phyloP scores from a whole-genome alignment of 331 rosid species.

The Malus hybrid region DNA sequence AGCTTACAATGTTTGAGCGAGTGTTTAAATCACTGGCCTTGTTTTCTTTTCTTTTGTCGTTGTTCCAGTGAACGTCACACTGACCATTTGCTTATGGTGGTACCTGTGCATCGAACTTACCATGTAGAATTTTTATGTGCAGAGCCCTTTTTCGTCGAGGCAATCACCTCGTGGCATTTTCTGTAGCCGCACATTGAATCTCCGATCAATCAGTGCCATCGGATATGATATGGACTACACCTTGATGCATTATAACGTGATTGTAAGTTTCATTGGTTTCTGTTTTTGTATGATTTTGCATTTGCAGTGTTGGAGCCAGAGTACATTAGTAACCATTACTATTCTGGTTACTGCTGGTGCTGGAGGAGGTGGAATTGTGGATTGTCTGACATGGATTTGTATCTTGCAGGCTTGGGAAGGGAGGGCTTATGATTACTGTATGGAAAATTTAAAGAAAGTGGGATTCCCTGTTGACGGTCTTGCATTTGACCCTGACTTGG shows the following conservation, averaged over 20 bases:
- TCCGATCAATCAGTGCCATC: conserved; percentile 89
- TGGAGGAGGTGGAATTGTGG: neutral
- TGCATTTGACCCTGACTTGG: conserved; percentile 89
- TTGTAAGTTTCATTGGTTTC: conserved; percentile 37
- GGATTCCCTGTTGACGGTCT: conserved; percentile 95
- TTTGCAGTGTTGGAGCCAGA: neutral
- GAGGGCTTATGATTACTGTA: conserved; percentile 89
- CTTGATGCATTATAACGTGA: conserved; percentile 86
- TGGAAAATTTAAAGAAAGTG: conserved; percentile 81
- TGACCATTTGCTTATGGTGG: neutral
- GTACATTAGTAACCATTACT: neutral
- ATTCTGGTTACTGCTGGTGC: neutral
- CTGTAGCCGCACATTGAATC: conserved; percentile 92
- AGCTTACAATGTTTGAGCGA: no score
- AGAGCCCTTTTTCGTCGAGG: conserved; percentile 78
- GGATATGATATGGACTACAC: conserved; percentile 99
- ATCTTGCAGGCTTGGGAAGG: conserved; percentile 97
- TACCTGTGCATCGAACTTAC: neutral
- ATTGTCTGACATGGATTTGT: conserved; percentile 12
- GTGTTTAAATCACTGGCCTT: neutral
- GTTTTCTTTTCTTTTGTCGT: no score
- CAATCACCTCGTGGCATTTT: conserved; percentile 82
- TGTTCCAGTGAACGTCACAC: neutral
- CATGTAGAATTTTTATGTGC: conserved; percentile 15
- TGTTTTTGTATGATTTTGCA: neutral